Conservation (phyloP, 139 green algal genomes). For the Edaphochlamys debaryana region DNA sequence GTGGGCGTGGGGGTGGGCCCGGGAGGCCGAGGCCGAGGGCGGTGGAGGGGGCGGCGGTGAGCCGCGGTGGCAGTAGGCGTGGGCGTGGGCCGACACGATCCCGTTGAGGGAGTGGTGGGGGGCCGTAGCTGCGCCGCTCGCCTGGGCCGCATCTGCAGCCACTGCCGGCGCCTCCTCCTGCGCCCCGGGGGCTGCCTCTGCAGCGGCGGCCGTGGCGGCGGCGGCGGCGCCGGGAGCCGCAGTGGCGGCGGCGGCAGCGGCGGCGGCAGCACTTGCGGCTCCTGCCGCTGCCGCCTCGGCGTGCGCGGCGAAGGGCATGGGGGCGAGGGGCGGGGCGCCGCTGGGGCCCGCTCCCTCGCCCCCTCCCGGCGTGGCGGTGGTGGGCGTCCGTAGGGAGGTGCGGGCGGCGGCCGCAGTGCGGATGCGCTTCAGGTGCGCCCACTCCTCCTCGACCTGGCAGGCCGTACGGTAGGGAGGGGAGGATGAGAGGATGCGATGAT, state of each 20-base stretch:
- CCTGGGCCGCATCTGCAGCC: neutral
- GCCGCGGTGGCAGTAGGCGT: conserved; percentile 24
- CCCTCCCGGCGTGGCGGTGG: neutral
- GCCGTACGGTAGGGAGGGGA: too few relatives aligned
- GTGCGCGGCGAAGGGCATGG: conserved; percentile 29
- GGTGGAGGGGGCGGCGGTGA: conserved; percentile 13
- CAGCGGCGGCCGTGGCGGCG: neutral
- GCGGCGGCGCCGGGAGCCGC: neutral
- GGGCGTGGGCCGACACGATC: neutral
- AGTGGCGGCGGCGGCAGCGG: neutral
- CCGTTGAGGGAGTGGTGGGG: neutral
- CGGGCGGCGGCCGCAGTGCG: conserved; percentile 8
- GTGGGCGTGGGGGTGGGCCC: neutral
- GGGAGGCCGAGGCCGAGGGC: too few relatives aligned
- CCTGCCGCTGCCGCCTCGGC: neutral
- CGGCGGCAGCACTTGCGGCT: neutral
- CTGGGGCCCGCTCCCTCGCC: neutral
- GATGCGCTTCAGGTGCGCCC: conserved; percentile 39
- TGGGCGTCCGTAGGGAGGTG: conserved; percentile 1
- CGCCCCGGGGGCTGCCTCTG: neutral
- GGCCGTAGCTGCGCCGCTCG: neutral
- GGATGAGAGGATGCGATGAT: too few relatives aligned
- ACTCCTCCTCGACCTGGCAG: conserved; percentile 33
- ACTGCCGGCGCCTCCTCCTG: neutral
- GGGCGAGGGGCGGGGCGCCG: neutral